These are phyloP conservation scores for Yarrowia sp. DNA, from an alignment of 805 yeast genomes.

Conservation along the genomic window DNA sequence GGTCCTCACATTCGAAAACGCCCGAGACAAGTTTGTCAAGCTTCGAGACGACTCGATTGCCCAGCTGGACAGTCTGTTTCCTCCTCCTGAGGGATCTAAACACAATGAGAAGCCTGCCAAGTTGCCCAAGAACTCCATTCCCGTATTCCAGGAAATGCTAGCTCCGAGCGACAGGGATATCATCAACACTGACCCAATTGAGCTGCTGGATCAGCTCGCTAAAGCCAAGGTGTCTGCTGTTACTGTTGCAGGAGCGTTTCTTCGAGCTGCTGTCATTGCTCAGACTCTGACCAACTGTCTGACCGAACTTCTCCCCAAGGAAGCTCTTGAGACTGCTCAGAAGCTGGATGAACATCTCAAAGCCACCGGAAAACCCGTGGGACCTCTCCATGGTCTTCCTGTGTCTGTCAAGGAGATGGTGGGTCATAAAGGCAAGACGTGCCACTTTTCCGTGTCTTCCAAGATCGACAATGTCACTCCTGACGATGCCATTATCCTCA, in stretches of 20 bases:
- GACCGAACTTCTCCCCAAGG: not conserved
- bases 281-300: constrained; percentile 5
- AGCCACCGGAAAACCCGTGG: not conserved
- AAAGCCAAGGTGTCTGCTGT: not conserved
- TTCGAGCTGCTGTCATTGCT: constrained; percentile 1
- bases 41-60: not conserved
- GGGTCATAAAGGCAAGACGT: not conserved
- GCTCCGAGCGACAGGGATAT: not conserved
- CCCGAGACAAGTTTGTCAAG: not conserved
- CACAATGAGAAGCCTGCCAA: not conserved
- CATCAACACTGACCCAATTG: constrained; percentile 1
- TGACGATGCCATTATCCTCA: not conserved
- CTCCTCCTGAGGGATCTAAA: not conserved
- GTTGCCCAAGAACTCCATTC: constrained; percentile 1
- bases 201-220: constrained; percentile 7
- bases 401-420: constrained; percentile 7
- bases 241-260: not conserved
- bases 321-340: not conserved
- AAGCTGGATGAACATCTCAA: constrained; percentile 1
- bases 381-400: not conserved
- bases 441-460: constrained; percentile 6
- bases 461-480: not conserved
- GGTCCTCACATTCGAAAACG: not conserved
- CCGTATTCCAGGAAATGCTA: not conserved
- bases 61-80: not conserved